These are phyloP conservation scores for Cryptococcus hybrid DNA, from an alignment of 1,284 basidiomycete genomes.

Conservation along the genomic window DNA sequence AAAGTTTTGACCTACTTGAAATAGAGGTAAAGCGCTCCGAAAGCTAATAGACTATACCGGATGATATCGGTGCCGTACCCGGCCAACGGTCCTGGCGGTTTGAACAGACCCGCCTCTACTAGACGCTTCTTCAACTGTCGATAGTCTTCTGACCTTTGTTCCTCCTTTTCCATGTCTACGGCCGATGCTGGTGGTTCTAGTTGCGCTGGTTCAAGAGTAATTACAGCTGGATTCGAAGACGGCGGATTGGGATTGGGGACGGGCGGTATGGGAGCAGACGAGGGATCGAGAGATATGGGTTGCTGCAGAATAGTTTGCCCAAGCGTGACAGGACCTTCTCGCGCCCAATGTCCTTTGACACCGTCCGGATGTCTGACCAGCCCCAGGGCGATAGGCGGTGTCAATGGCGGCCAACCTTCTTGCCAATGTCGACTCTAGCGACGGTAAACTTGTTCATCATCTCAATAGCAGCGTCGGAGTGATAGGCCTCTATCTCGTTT, in stretches of 20 bases:
- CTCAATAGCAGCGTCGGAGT: constrained; percentile 64
- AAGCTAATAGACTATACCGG: constrained; percentile 69
- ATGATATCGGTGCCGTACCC: constrained; percentile 87
- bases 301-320: constrained; percentile 13
- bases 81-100: constrained; percentile 67
- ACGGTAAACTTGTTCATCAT: constrained; percentile 71
- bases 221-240: constrained; percentile 3
- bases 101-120: constrained; percentile 77
- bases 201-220: constrained; percentile 26
- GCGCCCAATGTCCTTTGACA: constrained; percentile 40
- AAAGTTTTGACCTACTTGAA: constrained; percentile 23
- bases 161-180: constrained; percentile 61
- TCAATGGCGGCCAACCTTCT: constrained; percentile 68
- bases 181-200: constrained; percentile 54
- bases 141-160: constrained; percentile 74
- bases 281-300: constrained; percentile 10
- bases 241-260: constrained; percentile 5
- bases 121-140: constrained; percentile 73
- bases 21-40: constrained; percentile 24
- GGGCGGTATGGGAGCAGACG: constrained; percentile 6
- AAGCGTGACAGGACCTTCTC: constrained; percentile 39
- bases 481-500: constrained; percentile 93
- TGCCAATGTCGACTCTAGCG: constrained; percentile 61
- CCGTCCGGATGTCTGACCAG: constrained; percentile 60
- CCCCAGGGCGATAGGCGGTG: constrained; percentile 86